Evolutionary conservation across 1,284 basidiomycete species (phyloP).

Genomic region (Dichomitus squalens): DNA sequence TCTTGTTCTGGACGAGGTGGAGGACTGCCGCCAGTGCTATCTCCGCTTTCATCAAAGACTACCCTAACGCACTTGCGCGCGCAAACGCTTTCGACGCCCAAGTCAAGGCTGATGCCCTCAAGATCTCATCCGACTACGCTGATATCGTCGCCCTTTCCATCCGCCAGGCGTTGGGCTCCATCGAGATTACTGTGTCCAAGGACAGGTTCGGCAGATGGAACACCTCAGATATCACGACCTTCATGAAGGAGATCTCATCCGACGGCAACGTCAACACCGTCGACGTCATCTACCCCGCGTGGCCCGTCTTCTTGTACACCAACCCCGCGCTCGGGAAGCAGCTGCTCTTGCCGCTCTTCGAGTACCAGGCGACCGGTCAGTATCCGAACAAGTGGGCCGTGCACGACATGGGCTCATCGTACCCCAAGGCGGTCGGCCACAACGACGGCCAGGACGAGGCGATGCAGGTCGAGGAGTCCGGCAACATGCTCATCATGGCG

Average conservation of each 20-base stretch:
- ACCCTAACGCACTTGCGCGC: constrained; percentile 44
- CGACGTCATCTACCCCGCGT: constrained; percentile 48
- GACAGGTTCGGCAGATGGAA: constrained; percentile 53
- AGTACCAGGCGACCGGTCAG: constrained; percentile 34
- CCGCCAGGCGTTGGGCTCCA: constrained; percentile 60
- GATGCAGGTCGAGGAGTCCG: constrained; percentile 71
- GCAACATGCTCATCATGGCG: constrained; percentile 78
- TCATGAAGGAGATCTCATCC: not conserved
- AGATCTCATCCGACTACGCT: constrained; percentile 60
- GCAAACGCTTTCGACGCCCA: constrained; percentile 56
- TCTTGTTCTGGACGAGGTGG: constrained; percentile 56
- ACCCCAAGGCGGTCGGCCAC: constrained; percentile 54
- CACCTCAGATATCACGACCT: constrained; percentile 42
- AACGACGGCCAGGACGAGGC: constrained; percentile 61
- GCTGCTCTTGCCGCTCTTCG: constrained; percentile 47
- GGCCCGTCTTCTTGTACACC: constrained; percentile 48
- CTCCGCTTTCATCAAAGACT: constrained; percentile 56
- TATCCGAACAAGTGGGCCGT: not conserved
- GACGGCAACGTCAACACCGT: constrained; percentile 41
- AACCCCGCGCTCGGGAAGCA: constrained; percentile 42
- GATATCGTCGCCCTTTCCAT: constrained; percentile 58
- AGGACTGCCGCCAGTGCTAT: constrained; percentile 46
- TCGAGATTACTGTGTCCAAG: constrained; percentile 62
- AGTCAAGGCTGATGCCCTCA: constrained; percentile 53
- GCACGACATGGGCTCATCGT: constrained; percentile 31